phyloP scores from a whole-genome alignment of 768 basidiomycete species.

The Suillus bovinus region DNA sequence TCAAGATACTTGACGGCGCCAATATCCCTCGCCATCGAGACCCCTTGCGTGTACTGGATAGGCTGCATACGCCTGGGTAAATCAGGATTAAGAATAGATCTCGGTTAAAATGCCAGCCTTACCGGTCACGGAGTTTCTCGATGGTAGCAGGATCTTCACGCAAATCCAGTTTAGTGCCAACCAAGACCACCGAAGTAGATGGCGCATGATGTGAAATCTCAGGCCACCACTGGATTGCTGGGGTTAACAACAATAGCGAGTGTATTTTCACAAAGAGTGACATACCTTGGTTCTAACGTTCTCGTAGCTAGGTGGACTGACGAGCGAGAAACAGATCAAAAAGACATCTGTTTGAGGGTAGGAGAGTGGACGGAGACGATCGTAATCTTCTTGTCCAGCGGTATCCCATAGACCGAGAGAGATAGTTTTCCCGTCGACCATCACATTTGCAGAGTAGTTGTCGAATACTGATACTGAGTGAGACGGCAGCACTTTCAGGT shows the following conservation, averaged over 20 bases:
- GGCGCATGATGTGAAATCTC: constrained; percentile 98
- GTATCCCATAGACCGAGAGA: constrained; percentile 99
- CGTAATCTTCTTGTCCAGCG: constrained; percentile 99
- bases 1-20: constrained; percentile 95
- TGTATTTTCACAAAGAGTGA: constrained; percentile 11
- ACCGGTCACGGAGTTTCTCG: constrained; percentile 92
- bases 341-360: constrained; percentile 99
- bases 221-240: constrained; percentile 75
- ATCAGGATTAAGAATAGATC: constrained; percentile 6
- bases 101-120: constrained; percentile 23
- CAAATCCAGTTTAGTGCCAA: constrained; percentile 96
- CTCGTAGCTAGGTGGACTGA: constrained; percentile 97
- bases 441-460: constrained; percentile 98
- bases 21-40: constrained; percentile 90
- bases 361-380: constrained; percentile 94
- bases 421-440: constrained; percentile 99
- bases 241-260: constrained; percentile 13
- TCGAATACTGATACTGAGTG: constrained; percentile 74
- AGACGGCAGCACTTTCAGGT: constrained; percentile 14
- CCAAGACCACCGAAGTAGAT: constrained; percentile 87
- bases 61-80: constrained; percentile 83
- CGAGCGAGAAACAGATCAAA: constrained; percentile 98
- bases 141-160: constrained; percentile 94
- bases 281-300: constrained; percentile 96
- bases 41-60: constrained; percentile 89